A percentile compares a stretch with the other conserved stretches of the same genome.
Evolutionary conservation across 768 basidiomycete genomes (phyloP).

Genomic region (Kwoniella dendrophila): DNA sequence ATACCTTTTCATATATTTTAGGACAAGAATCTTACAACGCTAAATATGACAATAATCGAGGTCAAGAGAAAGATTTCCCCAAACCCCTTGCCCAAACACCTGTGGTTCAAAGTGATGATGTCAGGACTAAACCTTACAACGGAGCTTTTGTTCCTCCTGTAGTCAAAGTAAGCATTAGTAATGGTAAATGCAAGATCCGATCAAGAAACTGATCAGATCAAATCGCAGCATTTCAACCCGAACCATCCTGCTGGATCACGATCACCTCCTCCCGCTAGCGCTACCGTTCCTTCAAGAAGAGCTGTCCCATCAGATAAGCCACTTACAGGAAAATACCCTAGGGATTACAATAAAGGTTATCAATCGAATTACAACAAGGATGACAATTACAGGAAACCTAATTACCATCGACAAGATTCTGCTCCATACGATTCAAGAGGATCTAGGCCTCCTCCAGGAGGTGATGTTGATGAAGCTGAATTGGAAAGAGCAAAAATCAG

Average conservation of each 20-base stretch:
- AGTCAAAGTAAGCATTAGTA: background rate
- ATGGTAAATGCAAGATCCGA: background rate
- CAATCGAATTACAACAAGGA: background rate
- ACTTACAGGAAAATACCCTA: background rate
- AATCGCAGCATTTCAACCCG: background rate
- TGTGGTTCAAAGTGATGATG: constrained; percentile 1
- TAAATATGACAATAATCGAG: background rate
- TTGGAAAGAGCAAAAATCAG: constrained; percentile 10
- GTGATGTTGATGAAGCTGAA: constrained; percentile 5
- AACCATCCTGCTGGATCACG: constrained; percentile 6
- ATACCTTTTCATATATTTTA: background rate
- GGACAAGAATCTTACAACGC: background rate
- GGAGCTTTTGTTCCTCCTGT: constrained; percentile 7
- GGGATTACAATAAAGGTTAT: background rate
- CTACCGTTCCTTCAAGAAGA: background rate
- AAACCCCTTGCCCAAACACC: constrained; percentile 2
- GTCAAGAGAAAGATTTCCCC: too few relatives aligned
- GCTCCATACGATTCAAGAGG: background rate
- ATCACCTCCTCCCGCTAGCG: constrained; percentile 11
- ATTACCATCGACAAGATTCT: constrained; percentile 2
- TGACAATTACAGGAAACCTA: background rate
- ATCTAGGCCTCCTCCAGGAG: background rate
- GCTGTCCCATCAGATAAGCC: background rate
- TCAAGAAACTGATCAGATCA: background rate
- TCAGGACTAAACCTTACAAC: constrained; percentile 7